Base-by-base conservation (phyloP, 345 rosid species). In the Leavenworthia alabamica region DNA sequence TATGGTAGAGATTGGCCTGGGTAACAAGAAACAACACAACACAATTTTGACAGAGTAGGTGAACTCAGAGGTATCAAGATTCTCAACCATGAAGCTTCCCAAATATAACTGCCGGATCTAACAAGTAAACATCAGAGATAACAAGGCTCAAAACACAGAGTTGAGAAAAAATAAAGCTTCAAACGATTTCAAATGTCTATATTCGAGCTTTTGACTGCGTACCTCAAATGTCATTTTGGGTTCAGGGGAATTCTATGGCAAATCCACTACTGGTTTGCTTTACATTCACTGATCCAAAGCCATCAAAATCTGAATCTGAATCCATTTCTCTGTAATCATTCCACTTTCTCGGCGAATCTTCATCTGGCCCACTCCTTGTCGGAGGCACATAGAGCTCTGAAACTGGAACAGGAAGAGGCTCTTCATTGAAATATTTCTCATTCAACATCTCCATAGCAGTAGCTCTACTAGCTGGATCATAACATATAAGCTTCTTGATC, bases 401-500 rank as follows among this genome's bases (percentile, higher is more conserved):
- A 35, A 73, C 45, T 15, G 90, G 83, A 44, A 77, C 84, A 0
- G 99, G 95, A 60, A 84, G 80, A 27, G 97, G 99, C 46, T 80
- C 88, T 64, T 84, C 88, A 19, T 26, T 55, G 17, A 90, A 87
- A 73, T 84, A 89, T 70, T 75, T 87, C 19, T 93, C 90, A 36
- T 77, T 76, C 42, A 89, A 76, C 68, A 93, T 57, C 66, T 93
- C 97, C 82, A 61, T 66, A 15, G 97, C 83, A 37, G 86, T 80
- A 33, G 83, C 86, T 74, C 99, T 82, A 19, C 61, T 71, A 56
- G 84, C 78, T 16, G 97, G 97, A 64, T 93, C 83, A 13, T 87
- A 93, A 66, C 92, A 82, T 43, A 87, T 63, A 39, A 93, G 94
- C 76, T 77, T 86, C 75, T 74, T 76, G 45, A 93, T 79, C 9